Evolutionary conservation across 1,284 basidiomycete species (phyloP).

Genomic region (Ustilago lituana): DNA sequence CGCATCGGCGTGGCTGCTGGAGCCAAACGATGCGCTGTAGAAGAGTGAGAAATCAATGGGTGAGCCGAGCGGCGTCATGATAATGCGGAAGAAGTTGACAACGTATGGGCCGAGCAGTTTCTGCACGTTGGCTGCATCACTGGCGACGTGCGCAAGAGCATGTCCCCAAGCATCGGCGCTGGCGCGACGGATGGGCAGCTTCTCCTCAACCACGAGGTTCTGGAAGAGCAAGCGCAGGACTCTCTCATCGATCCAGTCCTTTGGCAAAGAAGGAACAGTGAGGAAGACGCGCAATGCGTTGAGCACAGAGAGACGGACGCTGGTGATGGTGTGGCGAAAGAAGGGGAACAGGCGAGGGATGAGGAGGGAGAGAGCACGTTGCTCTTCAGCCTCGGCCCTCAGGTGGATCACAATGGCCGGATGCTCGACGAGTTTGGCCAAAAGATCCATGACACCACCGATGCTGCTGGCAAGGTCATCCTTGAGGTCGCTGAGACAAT

Average conservation of each 20-base stretch:
- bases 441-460: slow-evolving; percentile 93
- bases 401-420: slow-evolving; percentile 82
- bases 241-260: slow-evolving; percentile 82
- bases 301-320: slow-evolving; percentile 91
- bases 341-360: slow-evolving; percentile 93
- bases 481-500: slow-evolving; percentile 88
- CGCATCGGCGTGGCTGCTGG: slow-evolving; percentile 55
- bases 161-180: slow-evolving; percentile 83
- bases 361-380: slow-evolving; percentile 74
- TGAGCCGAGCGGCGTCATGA: slow-evolving; percentile 90
- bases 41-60: slow-evolving; percentile 80
- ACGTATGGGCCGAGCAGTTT: slow-evolving; percentile 63
- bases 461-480: slow-evolving; percentile 97
- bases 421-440: slow-evolving; percentile 44
- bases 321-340: slow-evolving; percentile 95
- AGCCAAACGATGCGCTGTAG: slow-evolving; percentile 69
- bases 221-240: slow-evolving; percentile 90
- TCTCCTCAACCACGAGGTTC: slow-evolving; percentile 93
- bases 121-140: slow-evolving; percentile 28
- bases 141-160: slow-evolving; percentile 71
- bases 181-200: slow-evolving; percentile 81
- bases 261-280: slow-evolving; percentile 77
- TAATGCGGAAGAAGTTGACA: slow-evolving; percentile 72
- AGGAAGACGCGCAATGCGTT: slow-evolving; percentile 89
- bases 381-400: slow-evolving; percentile 26